Evolutionary conservation across 805 yeast genomes (phyloP).

Genomic region (Saturnispora dispora): DNA sequence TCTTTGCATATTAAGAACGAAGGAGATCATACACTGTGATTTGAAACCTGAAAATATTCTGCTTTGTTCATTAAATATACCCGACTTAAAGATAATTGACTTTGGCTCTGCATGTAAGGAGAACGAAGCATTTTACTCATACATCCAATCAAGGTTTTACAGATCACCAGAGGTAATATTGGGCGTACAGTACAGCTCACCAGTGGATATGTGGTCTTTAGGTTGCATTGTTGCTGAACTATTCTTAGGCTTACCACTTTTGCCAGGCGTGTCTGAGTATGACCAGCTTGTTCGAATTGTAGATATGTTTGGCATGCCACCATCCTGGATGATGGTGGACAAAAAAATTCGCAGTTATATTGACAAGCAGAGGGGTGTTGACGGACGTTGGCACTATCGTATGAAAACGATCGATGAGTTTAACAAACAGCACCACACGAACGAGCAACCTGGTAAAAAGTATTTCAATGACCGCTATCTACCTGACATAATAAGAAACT

Average conservation of each 20-base stretch:
- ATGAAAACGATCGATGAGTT: slow-evolving; percentile 36
- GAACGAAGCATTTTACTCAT: slow-evolving; percentile 78
- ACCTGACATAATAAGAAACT: slow-evolving; percentile 66
- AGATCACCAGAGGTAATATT: slow-evolving; percentile 89
- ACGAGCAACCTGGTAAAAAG: slow-evolving; percentile 75
- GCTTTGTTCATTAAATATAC: slow-evolving; percentile 68
- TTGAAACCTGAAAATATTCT: slow-evolving; percentile 93
- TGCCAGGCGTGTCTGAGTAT: slow-evolving; percentile 87
- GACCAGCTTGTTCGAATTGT: slow-evolving; percentile 80
- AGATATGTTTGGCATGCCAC: slow-evolving; percentile 79
- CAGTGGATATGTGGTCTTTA: slow-evolving; percentile 96
- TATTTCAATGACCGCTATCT: slow-evolving; percentile 62
- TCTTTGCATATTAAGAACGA: slow-evolving; percentile 67
- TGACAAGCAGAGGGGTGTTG: slow-evolving; percentile 15
- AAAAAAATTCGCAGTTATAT: slow-evolving; percentile 67
- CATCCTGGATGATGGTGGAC: slow-evolving; percentile 95
- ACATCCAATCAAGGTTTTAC: slow-evolving; percentile 93
- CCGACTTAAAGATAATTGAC: slow-evolving; percentile 86
- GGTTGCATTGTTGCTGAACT: slow-evolving; percentile 95
- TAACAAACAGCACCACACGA: slow-evolving; percentile 41
- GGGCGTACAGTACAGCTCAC: slow-evolving; percentile 85
- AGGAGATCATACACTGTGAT: slow-evolving; percentile 90
- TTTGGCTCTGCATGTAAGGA: slow-evolving; percentile 95
- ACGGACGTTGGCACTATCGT: slow-evolving; percentile 31
- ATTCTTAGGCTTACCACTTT: slow-evolving; percentile 70